Conservation (phyloP, 371 early-diverging fungal genomes). For the Haplosporangium sp. region DNA sequence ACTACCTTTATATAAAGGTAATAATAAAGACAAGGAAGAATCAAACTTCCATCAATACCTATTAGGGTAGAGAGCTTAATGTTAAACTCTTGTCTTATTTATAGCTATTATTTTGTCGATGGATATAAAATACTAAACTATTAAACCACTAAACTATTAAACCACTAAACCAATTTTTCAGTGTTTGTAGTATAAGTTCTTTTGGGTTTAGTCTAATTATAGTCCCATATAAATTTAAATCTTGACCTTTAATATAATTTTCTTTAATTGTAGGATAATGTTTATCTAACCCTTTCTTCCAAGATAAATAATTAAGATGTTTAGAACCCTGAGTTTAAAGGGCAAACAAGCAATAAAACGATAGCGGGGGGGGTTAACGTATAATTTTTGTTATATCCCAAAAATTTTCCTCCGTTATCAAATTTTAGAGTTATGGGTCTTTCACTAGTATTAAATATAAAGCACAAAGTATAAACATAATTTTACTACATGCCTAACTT, state of each 20-base stretch:
- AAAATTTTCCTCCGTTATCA: no score
- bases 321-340: no score
- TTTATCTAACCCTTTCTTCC: slow-evolving; percentile 1
- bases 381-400: no score
- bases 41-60: slow-evolving; percentile 56
- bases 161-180: no score
- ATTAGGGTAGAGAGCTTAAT: slow-evolving; percentile 58
- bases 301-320: no score
- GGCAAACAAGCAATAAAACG: no score
- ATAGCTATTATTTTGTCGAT: slow-evolving; percentile 3
- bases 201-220: not conserved
- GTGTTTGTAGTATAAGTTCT: no score
- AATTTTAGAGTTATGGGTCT: no score
- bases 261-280: not conserved
- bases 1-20: slow-evolving; percentile 49
- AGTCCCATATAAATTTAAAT: slow-evolving; percentile 2
- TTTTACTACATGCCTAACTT: slow-evolving; percentile 10
- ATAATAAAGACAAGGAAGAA: slow-evolving; percentile 56
- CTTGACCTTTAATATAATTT: slow-evolving; percentile 1
- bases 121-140: slow-evolving; percentile 2
- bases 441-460: no score
- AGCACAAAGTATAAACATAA: not conserved
- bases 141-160: not conserved
- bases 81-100: slow-evolving; percentile 59
- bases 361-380: no score